phyloP scores from a whole-genome alignment of 2,329 filamentous ascomycete genomes.

The Nigrograna mackinnonii region DNA sequence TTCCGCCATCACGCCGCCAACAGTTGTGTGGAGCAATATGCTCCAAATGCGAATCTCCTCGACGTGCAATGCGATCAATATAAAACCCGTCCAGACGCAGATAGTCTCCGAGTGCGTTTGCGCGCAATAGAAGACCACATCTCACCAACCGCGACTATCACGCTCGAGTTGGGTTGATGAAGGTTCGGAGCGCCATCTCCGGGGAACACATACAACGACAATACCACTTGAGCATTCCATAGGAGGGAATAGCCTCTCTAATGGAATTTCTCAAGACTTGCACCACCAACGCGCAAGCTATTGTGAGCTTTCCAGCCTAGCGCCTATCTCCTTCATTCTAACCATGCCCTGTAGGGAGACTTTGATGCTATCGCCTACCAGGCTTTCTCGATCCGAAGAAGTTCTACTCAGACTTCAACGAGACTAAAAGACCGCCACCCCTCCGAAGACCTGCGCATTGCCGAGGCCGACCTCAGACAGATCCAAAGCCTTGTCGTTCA shows the following conservation, averaged over 20 bases:
- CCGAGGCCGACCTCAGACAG: conserved; percentile 32
- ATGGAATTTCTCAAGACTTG: conserved; percentile 44
- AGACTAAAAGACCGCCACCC: conserved; percentile 17
- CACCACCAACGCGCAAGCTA: conserved; percentile 42
- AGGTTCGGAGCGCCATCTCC: conserved; percentile 34
- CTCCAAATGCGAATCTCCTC: conserved; percentile 17
- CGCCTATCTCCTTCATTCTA: not conserved
- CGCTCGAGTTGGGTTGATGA: conserved; percentile 44
- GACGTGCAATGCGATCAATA: conserved; percentile 24
- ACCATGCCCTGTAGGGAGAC: conserved; percentile 27
- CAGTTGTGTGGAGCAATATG: conserved; percentile 25
- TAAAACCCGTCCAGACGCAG: conserved; percentile 6
- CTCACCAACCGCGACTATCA: too few species aligned
- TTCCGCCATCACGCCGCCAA: not conserved
- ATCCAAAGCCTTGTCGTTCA: conserved; percentile 30
- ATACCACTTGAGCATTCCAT: conserved; percentile 43
- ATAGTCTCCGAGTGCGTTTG: too few species aligned
- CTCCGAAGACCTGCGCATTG: conserved; percentile 31
- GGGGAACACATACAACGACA: conserved; percentile 38
- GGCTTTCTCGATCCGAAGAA: conserved; percentile 35
- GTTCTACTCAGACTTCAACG: conserved; percentile 14
- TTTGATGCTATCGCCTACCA: conserved; percentile 41
- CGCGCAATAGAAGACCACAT: too few species aligned
- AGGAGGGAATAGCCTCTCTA: conserved; percentile 34
- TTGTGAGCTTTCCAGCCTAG: conserved; percentile 34